Base-by-base conservation (phyloP, 768 basidiomycete species). In the Leccinum boreale region DNA sequence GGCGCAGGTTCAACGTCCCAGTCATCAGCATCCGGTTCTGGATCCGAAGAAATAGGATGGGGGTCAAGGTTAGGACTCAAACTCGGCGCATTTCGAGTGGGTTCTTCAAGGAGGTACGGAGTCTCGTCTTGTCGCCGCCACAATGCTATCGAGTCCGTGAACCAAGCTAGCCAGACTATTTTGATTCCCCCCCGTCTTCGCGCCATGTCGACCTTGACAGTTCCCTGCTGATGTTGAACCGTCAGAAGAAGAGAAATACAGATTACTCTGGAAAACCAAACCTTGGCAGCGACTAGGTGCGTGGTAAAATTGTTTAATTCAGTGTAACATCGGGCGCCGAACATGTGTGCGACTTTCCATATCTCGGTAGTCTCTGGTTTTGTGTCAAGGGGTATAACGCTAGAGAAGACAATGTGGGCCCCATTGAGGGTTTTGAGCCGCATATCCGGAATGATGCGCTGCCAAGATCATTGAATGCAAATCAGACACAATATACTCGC, bases 251-350 rank as follows among this genome's bases (percentile, higher is more conserved):
- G 56, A 58, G 58, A 39, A 54, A 54, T 49, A 54, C 4, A 21
- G 23, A 44, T 39, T 44, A 11, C 53, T 46, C n/a, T 17, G 14
- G 7, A 56, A 39, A 42, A 36, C 63, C 70, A 57, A 59, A 92
- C 91, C 81, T 94, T 92, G 9, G 88, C 90, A 21, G 94, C 90
- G 21, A 99, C 92, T 39, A 98, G 87, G 65, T 99, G 97, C 0
- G 96, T 98, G 21, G 90, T 81, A 2, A 80, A 74, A 26, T 70
- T 72, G 5, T 78, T 79, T 42, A 97, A 69, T 61, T 92, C 86
- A 15, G 81, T 86, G 49, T 85, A 81, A 71, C 89, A 92, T 49
- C 77, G 78, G 3, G 96, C 96, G 9, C 96, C 96, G 65, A 97
- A 98, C 74, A 90, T 87, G 50, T 82, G 80, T 12, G 96, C 93